Conservation (phyloP, 805 yeast species). For the Isabelozyma gotoi region DNA sequence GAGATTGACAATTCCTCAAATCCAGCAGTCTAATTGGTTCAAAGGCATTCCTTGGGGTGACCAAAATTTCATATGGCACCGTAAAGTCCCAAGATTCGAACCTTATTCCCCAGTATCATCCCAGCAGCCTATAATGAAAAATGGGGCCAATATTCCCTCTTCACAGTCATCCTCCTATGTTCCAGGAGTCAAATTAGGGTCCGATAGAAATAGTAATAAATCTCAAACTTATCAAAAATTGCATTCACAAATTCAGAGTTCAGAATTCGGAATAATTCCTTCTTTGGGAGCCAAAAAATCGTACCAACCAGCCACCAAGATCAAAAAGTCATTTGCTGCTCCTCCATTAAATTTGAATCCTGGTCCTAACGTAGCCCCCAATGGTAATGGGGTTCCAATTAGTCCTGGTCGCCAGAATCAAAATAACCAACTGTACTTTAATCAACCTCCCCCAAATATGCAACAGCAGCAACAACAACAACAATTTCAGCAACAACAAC, state of each 20-base stretch:
- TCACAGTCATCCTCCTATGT: conserved; percentile 10
- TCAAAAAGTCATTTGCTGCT: conserved; percentile 19
- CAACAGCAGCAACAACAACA: conserved; percentile 34
- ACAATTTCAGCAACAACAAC: conserved; percentile 6
- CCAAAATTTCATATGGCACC: conserved; percentile 37
- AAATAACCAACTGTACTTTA: conserved; percentile 5
- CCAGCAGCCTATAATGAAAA: background rate
- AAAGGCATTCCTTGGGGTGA: conserved; percentile 41
- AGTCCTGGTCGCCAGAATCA: conserved; percentile 1
- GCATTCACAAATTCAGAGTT: conserved; percentile 36
- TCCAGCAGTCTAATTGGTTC: conserved; percentile 37
- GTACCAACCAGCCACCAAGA: conserved; percentile 33
- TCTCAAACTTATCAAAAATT: conserved; percentile 38
- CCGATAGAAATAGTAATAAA: conserved; percentile 36
- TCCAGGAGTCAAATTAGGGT: conserved; percentile 32
- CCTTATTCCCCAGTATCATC: conserved; percentile 15
- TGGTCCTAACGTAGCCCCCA: background rate
- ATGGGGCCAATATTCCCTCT: conserved; percentile 2
- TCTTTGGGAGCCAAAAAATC: conserved; percentile 26
- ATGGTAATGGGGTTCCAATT: background rate
- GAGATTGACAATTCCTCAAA: conserved; percentile 32
- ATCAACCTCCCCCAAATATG: conserved; percentile 38
- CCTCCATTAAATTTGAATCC: background rate
- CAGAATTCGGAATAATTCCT: conserved; percentile 34
- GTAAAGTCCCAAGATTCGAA: conserved; percentile 31